phyloP scores from a whole-genome alignment of 352 stramenopile genomes.

The Globisporangium iwayamae region DNA sequence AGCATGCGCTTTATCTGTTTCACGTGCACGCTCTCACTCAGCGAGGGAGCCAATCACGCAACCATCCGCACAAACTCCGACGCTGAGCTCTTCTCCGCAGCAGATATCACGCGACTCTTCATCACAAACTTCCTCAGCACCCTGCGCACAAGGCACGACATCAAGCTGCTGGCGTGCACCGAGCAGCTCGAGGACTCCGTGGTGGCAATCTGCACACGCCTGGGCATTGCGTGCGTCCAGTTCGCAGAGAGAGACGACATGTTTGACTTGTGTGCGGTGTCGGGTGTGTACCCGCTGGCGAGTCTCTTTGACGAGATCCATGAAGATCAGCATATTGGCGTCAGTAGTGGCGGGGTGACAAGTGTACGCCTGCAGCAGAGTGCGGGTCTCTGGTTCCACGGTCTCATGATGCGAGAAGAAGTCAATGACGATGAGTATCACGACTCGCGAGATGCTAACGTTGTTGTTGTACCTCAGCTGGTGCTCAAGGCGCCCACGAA shows the following conservation, averaged over 20 bases:
- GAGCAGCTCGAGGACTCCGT: conserved; percentile 43
- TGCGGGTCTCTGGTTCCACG: conserved; percentile 34
- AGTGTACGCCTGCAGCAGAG: conserved; percentile 38
- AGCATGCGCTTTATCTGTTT: conserved; percentile 41
- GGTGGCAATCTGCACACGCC: conserved; percentile 34
- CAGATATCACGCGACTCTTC: conserved; percentile 24
- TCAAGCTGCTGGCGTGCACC: conserved; percentile 48
- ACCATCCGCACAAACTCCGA: conserved; percentile 20
- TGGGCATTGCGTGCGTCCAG: conserved; percentile 58
- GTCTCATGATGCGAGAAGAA: conserved; percentile 14
- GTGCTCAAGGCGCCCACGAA: conserved; percentile 53
- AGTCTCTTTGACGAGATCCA: conserved; percentile 52
- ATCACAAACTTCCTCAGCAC: conserved; percentile 25
- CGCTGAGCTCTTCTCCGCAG: conserved; percentile 24
- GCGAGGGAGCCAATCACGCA: conserved; percentile 35
- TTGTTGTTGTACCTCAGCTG: conserved; percentile 40
- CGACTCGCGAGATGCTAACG: not conserved
- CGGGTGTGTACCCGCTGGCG: conserved; percentile 36
- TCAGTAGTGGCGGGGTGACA: conserved; percentile 25
- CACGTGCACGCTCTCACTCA: conserved; percentile 29
- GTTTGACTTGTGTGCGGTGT: conserved; percentile 30
- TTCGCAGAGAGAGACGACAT: conserved; percentile 54
- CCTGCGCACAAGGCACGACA: conserved; percentile 18
- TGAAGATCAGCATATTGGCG: conserved; percentile 29
- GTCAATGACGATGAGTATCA: not conserved